phyloP scores from a whole-genome alignment of 495 filamentous ascomycete genomes.

The Margaritispora aquatica region DNA sequence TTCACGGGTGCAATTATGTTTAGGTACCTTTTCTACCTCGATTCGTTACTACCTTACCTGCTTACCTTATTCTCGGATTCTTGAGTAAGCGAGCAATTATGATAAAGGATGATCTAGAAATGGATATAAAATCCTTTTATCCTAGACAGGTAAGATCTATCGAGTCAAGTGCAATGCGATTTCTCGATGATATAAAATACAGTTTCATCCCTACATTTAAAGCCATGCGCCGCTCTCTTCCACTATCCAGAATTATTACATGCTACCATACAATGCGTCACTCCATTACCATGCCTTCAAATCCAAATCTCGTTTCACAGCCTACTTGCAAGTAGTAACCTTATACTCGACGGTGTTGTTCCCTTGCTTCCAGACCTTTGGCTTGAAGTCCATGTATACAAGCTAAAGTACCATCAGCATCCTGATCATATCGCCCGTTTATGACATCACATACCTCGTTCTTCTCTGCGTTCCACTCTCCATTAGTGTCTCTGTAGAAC shows the following conservation, averaged over 20 bases:
- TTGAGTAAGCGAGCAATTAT: no score
- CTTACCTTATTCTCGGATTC: no score
- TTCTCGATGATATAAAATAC: no score
- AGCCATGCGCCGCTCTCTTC: not conserved
- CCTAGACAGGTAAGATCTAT: no score
- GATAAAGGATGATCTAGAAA: no score
- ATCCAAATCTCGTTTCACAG: not conserved
- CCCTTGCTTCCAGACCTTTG: conserved; percentile 32
- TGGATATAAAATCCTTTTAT: no score
- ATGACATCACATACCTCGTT: conserved; percentile 15
- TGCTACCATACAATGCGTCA: not conserved
- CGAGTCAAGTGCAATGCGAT: no score
- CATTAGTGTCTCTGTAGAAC: conserved; percentile 35
- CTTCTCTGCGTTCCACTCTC: conserved; percentile 33
- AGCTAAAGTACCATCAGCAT: conserved; percentile 15
- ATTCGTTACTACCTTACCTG: no score
- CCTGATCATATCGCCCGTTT: not conserved
- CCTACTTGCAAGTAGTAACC: conserved; percentile 31
- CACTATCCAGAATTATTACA: no score
- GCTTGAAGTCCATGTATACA: conserved; percentile 36
- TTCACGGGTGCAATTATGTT: no score
- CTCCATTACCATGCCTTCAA: not conserved
- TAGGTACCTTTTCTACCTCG: no score
- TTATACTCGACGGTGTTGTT: conserved; percentile 33
- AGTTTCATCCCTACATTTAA: no score